phyloP scores from a whole-genome alignment of 768 basidiomycete genomes.

The Porphyrellus cyaneotinctus region DNA sequence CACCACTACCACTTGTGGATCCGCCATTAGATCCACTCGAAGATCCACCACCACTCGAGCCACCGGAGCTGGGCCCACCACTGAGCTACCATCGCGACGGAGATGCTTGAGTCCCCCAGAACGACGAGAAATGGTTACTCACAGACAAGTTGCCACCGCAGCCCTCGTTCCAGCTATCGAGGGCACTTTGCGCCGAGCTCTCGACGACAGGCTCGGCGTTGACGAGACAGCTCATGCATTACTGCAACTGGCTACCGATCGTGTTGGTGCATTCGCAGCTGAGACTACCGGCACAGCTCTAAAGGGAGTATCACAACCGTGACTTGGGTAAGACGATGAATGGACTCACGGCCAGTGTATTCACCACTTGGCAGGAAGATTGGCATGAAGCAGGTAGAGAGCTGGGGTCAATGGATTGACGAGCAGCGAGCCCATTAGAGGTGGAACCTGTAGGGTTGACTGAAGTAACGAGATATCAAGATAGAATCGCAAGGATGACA shows the following conservation, averaged over 20 bases:
- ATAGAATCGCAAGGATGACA: background rate
- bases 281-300: slow-evolving; percentile 10
- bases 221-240: slow-evolving; percentile 23
- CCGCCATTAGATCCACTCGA: too few species aligned
- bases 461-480: background rate
- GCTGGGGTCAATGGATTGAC: slow-evolving; percentile 13
- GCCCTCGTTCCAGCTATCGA: slow-evolving; percentile 14
- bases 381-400: slow-evolving; percentile 20
- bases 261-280: slow-evolving; percentile 13
- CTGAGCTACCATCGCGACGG: background rate
- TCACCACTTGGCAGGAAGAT: slow-evolving; percentile 17
- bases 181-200: slow-evolving; percentile 3
- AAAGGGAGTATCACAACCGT: too few species aligned
- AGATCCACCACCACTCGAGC: too few species aligned
- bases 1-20: too few species aligned
- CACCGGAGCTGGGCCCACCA: background rate
- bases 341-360: slow-evolving; percentile 16
- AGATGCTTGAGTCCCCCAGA: background rate
- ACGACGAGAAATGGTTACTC: background rate
- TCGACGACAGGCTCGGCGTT: background rate
- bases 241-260: slow-evolving; percentile 10
- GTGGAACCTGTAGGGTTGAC: background rate
- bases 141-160: slow-evolving; percentile 21
- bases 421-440: slow-evolving; percentile 14
- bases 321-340: background rate